These are phyloP conservation scores for Starmerella bombi DNA, from an alignment of 805 yeast species.

Conservation along the genomic window DNA sequence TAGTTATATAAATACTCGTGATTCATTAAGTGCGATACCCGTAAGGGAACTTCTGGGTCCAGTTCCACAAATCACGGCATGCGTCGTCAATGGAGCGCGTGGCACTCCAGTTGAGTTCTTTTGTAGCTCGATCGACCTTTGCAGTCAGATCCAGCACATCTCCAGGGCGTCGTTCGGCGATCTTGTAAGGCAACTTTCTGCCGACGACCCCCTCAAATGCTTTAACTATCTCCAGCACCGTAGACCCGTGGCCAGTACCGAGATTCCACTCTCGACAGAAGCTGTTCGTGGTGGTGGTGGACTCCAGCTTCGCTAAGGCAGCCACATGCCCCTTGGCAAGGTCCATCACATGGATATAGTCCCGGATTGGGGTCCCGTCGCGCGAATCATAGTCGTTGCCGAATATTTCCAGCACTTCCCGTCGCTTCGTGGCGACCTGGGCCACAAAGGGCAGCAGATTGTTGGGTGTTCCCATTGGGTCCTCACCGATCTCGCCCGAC, in stretches of 20 bases:
- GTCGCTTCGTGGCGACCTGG: conserved; percentile 62
- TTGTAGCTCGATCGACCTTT: conserved; percentile 49
- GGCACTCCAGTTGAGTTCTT: conserved; percentile 55
- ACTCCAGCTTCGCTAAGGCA: conserved; percentile 45
- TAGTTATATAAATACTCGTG: too few species aligned
- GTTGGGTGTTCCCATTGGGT: conserved; percentile 65
- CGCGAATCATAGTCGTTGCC: conserved; percentile 59
- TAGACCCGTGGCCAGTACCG: conserved; percentile 70
- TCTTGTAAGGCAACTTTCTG: conserved; percentile 46
- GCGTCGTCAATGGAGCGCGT: conserved; percentile 45
- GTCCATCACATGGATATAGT: conserved; percentile 70
- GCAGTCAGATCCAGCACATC: conserved; percentile 70
- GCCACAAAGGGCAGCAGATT: conserved; percentile 63
- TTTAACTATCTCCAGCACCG: conserved; percentile 56
- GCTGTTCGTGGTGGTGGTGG: conserved; percentile 28
- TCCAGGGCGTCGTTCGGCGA: conserved; percentile 58
- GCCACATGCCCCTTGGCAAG: conserved; percentile 66
- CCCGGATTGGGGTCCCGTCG: conserved; percentile 74
- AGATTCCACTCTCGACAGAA: conserved; percentile 67
- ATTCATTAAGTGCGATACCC: too few species aligned
- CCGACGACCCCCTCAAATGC: conserved; percentile 58
- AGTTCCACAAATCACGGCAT: conserved; percentile 62
- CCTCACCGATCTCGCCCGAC: conserved; percentile 68
- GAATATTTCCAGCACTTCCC: conserved; percentile 52
- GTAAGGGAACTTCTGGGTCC: conserved; percentile 57